Base-by-base conservation (phyloP, 306 rosid genomes). In the Casuarina glauca region DNA sequence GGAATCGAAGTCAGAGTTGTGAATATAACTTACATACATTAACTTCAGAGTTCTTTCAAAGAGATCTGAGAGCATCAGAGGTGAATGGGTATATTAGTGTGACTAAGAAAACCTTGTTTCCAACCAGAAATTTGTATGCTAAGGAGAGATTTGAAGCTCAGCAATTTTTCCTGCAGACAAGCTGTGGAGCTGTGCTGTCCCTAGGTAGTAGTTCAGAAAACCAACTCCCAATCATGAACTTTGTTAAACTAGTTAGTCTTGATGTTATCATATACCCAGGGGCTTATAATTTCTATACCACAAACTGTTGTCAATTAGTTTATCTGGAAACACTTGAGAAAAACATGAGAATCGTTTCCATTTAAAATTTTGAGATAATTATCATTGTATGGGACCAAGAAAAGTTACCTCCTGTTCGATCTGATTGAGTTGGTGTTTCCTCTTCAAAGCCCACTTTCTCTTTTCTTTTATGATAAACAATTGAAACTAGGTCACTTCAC, bases 1-100 rank as follows among this genome's bases (percentile, higher is more conserved):
- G 60, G 99, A 95, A 87, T 86, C 91, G 15, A 91, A 80, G 90
- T 96, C 96, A 6, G 98, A 96, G 82, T 83, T 96, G 81, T 96
- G 82, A 89, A 78, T 78, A 72, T 42, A 43, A 48, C 20, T 17
- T 63, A 75, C 70, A 70, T 3, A 42, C 50, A 41, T 16, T 66
- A 13, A 66, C 49, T 3, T 17, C 13, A 16, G 41, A 64, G 50
- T 67, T 67, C 71, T 67, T 17, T 17, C 20, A 43, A 19, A 3
- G 71, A 42, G 71, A 42, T 42, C 16, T 67, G 32, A 50, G 42
- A 9, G 71, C 49, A 67, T 67, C 12, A n/a, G 48, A 15, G 44
- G 19, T 19, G 35, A 6, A 55, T 10, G 8, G 8, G 62, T 19
- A 55, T 55, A 8, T 10, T 53, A 16, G 19, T 2, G 2, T 16